These are phyloP conservation scores for Escallonia herrerae DNA, from an alignment of 129 eudicot species.

Conservation along the genomic window DNA sequence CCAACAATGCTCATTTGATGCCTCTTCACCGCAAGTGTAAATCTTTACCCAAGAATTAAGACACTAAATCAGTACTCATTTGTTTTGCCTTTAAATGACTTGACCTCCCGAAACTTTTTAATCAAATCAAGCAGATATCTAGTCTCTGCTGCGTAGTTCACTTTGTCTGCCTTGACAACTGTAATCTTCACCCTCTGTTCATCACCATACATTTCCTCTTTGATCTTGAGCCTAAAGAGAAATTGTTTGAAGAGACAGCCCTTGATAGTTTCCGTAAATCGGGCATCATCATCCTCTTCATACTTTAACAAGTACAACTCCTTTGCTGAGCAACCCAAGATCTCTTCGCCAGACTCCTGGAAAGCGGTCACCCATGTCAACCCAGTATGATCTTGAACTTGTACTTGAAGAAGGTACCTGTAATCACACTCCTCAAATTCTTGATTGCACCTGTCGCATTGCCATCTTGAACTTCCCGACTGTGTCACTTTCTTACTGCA, in stretches of 20 bases:
- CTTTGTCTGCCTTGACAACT: constrained; percentile 64
- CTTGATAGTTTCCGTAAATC: constrained; percentile 39
- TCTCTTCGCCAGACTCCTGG: constrained; percentile 86
- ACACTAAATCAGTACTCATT: neutral
- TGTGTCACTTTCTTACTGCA: constrained; percentile 77
- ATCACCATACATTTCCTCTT: constrained; percentile 82
- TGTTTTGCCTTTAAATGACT: constrained; percentile 7
- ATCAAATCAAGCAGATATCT: constrained; percentile 53
- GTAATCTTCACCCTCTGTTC: constrained; percentile 84
- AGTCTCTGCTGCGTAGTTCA: constrained; percentile 51
- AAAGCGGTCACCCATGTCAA: constrained; percentile 90
- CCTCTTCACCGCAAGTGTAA: neutral
- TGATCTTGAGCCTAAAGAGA: constrained; percentile 65
- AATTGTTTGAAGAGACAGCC: constrained; percentile 50
- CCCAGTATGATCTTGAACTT: constrained; percentile 86
- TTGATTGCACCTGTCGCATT: constrained; percentile 79
- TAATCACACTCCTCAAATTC: constrained; percentile 95
- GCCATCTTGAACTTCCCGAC: constrained; percentile 72
- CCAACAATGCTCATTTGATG: too few species aligned
- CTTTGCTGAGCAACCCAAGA: constrained; percentile 73
- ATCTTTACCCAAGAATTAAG: neutral
- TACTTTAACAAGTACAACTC: constrained; percentile 52
- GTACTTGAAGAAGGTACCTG: constrained; percentile 81
- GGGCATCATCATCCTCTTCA: constrained; percentile 45
- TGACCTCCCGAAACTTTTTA: constrained; percentile 18